Base-by-base conservation (phyloP, 1,139 yeast genomes). In the Lodderomyces oxycetoniae region DNA sequence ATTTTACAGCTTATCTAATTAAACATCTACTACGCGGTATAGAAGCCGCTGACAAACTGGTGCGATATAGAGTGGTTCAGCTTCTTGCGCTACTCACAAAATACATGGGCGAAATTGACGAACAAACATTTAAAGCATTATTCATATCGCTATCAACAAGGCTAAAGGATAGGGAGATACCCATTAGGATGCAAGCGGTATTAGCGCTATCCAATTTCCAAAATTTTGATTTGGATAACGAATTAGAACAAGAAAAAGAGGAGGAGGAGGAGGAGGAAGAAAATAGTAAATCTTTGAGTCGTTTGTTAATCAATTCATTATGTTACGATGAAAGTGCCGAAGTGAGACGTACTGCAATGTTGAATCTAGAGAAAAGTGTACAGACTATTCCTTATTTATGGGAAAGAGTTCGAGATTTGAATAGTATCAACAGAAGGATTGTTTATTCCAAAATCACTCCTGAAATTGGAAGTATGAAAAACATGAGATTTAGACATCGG, bases 341-440 rank as follows among this genome's bases (percentile, higher is more conserved):
- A 45, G 96, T 89, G 1, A 71, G 98, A 46, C 67, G 96, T 36
- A 88, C 95, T 0, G 93, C 91, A 1, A 59, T 88, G 47, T 61
- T 83, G 31, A 85, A 87, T 50, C 53, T 89, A 25, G 74, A 71
- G 15, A 79, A 79, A 47, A 74, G 71, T 31, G 52, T 59, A 9
- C 45, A 52, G 1, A 81, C 89, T 0, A 60, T 77, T 19, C 78
- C 83, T 0, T 71, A 67, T 40, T 60, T 88, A 1, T 61, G 88
- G 31, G 94, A 84, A 49, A 69, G 97, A 42, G 95, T 95, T 0
- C 71, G 95, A 39, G 98, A 91, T 55, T 64, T 67, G 2, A 85
- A 84, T 49, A 62, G 80, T 1, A 66, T 77, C 12, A 87, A 84
- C 51, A 67, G 98, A 53, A 67, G 88, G 45, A 58, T 80, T 17